Evolutionary conservation across 495 filamentous ascomycete species (phyloP), one percentile per base, ranked within the genome.

Genomic region (Lasiosphaeria hispida): DNA sequence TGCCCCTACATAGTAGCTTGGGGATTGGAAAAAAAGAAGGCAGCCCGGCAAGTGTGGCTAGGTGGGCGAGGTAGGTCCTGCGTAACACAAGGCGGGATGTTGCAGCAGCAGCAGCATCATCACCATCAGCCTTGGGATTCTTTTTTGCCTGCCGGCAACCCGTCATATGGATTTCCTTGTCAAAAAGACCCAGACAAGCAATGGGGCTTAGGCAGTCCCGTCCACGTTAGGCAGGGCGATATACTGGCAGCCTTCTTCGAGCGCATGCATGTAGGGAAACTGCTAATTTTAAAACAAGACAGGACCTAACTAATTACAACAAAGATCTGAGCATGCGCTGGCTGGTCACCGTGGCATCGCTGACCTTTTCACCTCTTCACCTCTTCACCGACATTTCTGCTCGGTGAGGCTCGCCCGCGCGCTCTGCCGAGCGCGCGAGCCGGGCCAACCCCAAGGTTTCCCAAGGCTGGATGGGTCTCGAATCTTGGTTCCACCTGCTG

Each of bases 21-120:
- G 47, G 47, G 3, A 13, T 36, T 10, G 33, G 11, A 14, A 34
- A 40, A 19, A 1, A 3, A 14, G 19, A 18, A 17, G 34, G 10
- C 18, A 48, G 43, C 47, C 55, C 45, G 47, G 49, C 15, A 15
- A 35, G 35, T 3, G 49, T 52, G 49, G 35, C 49, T 30, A 30
- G 23, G 23, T 30, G 23, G 23, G 23, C 23, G 23, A 30, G 23
- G 23, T 30, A 30, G 5, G 23, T 40, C 35, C 36, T 38, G 47
- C 47, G 47, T 33, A 49, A 49, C 23, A 49, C 14, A n/a, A 2
- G 23, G 15, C 9, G 43, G 15, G 34, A 15, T 33, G 19, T 30
- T 35, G 34, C 54, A 48, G 54, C 35, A 49, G 18, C 54, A 35
- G 34, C 54, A 48, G 54, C 35, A 49, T 38, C 54, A 35, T 30